These are phyloP conservation scores for Rhodotorula graminis DNA, from an alignment of 768 basidiomycete genomes.

Conservation along the genomic window DNA sequence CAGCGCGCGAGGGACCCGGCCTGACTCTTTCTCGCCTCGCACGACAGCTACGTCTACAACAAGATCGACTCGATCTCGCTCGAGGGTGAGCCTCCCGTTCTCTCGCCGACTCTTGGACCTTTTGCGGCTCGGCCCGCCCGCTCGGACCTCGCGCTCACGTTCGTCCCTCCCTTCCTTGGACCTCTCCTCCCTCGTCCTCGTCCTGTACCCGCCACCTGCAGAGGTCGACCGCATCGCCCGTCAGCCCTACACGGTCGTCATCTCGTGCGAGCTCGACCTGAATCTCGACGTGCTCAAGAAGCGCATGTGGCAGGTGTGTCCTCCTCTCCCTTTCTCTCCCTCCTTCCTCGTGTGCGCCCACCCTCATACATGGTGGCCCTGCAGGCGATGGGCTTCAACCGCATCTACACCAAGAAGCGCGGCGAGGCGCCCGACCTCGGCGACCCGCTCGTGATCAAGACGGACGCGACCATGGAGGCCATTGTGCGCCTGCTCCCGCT, in stretches of 20 bases:
- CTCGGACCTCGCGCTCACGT: no score
- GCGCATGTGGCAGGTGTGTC: conserved; percentile 47
- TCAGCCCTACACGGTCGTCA: conserved; percentile 80
- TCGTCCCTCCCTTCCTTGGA: no score
- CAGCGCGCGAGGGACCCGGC: no score
- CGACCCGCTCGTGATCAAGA: conserved; percentile 79
- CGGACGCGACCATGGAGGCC: conserved; percentile 82
- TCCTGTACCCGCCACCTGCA: conserved; percentile 46
- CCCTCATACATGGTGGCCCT: background rate
- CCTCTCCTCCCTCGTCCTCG: conserved; percentile 1
- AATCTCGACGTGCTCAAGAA: conserved; percentile 57
- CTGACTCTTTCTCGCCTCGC: conserved; percentile 53
- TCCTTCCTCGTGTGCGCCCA: no score
- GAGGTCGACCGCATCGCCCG: conserved; percentile 74
- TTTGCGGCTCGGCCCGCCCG: background rate
- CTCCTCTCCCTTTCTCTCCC: no score
- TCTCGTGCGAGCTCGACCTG: conserved; percentile 89
- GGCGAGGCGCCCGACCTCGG: conserved; percentile 86
- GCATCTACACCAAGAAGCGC: conserved; percentile 95
- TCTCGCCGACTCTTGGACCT: no score
- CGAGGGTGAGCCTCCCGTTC: conserved; percentile 40
- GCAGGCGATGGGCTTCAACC: conserved; percentile 32
- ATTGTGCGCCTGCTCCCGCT: conserved; percentile 10
- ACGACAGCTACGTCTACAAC: conserved; percentile 64
- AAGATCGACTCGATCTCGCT: conserved; percentile 55